These are phyloP conservation scores for Globisporangium rhizosaccharum DNA, from an alignment of 352 stramenopile genomes.

Conservation along the genomic window DNA sequence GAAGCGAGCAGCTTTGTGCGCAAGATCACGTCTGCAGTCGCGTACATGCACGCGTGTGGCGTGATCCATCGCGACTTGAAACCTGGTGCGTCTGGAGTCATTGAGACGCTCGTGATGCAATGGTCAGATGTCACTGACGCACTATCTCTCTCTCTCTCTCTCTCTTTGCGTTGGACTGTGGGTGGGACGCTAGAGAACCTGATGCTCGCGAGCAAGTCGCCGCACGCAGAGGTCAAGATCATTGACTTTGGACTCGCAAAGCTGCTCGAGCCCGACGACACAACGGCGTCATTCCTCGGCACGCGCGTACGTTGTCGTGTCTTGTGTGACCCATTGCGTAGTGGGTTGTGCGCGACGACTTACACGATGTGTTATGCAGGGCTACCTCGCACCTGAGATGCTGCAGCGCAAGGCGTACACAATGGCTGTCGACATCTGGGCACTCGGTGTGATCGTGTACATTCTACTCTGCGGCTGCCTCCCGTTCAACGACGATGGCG, in stretches of 20 bases:
- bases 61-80: conserved; percentile 90
- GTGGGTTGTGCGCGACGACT: no score
- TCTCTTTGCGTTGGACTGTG: not conserved
- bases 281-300: conserved; percentile 79
- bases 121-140: not conserved
- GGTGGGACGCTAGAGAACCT: conserved; percentile 50
- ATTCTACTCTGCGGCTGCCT: conserved; percentile 96
- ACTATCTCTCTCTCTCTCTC: not conserved
- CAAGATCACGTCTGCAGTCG: conserved; percentile 87
- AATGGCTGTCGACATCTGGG: conserved; percentile 97
- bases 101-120: not conserved
- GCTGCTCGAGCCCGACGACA: conserved; percentile 80
- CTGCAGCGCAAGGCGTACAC: conserved; percentile 96
- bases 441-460: conserved; percentile 97
- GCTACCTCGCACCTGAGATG: conserved; percentile 98
- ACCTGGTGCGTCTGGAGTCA: conserved; percentile 34
- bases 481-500: conserved; percentile 97
- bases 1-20: conserved; percentile 83
- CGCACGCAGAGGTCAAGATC: conserved; percentile 92
- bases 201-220: conserved; percentile 81
- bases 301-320: conserved; percentile 37
- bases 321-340: not conserved
- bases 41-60: conserved; percentile 85
- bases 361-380: conserved; percentile 15
- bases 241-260: conserved; percentile 99